Evolutionary conservation across 768 basidiomycete genomes (phyloP), one percentile per base, ranked within the genome.

Genomic region (Tricholoma furcatifolium): DNA sequence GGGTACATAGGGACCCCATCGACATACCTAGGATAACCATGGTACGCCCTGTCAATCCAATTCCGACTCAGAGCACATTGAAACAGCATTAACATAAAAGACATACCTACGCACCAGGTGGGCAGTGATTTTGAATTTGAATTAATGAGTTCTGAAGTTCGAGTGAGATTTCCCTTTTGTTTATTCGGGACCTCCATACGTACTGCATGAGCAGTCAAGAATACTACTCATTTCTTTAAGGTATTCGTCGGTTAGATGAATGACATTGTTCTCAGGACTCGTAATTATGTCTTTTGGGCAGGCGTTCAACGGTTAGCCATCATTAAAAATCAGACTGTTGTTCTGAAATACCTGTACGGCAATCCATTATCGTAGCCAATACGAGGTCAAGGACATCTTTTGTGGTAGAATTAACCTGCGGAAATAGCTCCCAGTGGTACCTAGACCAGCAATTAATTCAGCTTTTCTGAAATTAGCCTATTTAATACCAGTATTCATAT

Each of bases 21-120:
- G 4, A 39, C 55, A 8, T 48, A 59, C 58, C 39, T 12, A 59
- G 12, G 14, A 40, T 23, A 2, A 0, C 2, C 58, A 59, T 59
- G 21, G 54, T 56, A 27, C 58, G 47, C 30, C 58, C 58, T 59
- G 30, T 10, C 38, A 10, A 21, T 1, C 31, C 23, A 4, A 27
- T 42, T 11, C 10, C 11, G n/a, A n/a, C n/a, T n/a, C 3, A 32
- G 6, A 3, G 42, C 7, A 23, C 17, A 15, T 17, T 39, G 2
- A 14, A 43, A 9, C 46, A 34, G 23, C 2, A 35, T 3, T 20
- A 10, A 47, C 15, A 21, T 2, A 36, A 15, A 36, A 23, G 4
- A 31, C 24, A 17, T 49, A 45, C 53, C 53, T 3, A 54, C 6
- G 31, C 53, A 54, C 53, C 53, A 54, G 30, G 35, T 45, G 3